phyloP scores from a whole-genome alignment of 1,284 basidiomycete genomes.

The Phlebopus sp. region DNA sequence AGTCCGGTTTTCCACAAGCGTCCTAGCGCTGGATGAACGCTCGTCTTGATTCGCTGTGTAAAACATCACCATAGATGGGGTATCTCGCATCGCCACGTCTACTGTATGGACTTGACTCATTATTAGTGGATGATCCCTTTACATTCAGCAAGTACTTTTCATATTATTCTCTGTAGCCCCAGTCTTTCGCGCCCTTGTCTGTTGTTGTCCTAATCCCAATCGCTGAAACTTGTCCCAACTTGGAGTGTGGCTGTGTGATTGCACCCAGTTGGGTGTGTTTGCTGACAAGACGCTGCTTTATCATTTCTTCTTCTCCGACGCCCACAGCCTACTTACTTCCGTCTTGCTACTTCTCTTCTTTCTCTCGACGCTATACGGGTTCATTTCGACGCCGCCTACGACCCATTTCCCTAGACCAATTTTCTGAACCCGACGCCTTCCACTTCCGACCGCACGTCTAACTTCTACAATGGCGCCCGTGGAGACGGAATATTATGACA shows the following conservation, averaged over 20 bases:
- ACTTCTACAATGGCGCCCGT: constrained; percentile 49
- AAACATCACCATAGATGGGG: not conserved
- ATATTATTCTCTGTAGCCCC: constrained; percentile 33
- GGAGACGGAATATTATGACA: constrained; percentile 66
- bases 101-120: constrained; percentile 2
- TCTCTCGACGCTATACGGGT: constrained; percentile 7
- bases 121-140: no score
- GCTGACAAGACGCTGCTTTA: not conserved
- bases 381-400: constrained; percentile 2
- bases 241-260: constrained; percentile 24
- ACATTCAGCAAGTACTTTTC: constrained; percentile 18
- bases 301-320: not conserved
- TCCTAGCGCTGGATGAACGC: constrained; percentile 30
- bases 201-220: not conserved
- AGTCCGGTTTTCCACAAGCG: constrained; percentile 51
- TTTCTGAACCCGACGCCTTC: constrained; percentile 1
- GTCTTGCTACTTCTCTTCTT: not conserved
- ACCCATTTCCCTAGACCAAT: constrained; percentile 9
- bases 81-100: constrained; percentile 16
- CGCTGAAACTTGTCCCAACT: constrained; percentile 12
- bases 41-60: constrained; percentile 10
- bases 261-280: not conserved
- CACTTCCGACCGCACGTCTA: not conserved
- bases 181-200: not conserved
- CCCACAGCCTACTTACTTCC: not conserved